Base-by-base conservation (phyloP, 495 filamentous ascomycete genomes). In the Alectoria sarmentosa region DNA sequence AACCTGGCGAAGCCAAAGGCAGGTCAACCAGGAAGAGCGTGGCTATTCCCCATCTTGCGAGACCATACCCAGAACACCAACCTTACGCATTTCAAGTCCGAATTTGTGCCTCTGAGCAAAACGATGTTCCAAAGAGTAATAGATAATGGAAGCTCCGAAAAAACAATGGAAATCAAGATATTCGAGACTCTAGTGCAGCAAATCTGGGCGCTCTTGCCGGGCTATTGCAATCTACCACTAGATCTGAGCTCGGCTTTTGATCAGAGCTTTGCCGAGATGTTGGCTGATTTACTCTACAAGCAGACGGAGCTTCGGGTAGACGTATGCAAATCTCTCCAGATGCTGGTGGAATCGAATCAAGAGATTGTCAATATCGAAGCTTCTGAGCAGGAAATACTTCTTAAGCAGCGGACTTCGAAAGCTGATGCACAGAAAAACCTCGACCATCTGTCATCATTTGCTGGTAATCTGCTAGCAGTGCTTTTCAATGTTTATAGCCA, bases 401-500 rank as follows among this genome's bases (percentile, higher is more conserved):
- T 89, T 21, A 87, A 87, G 69, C 81, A 83, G 63, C 82, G 91
- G 58, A 84, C 96, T 44, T 85, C 88, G 26, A 92, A 90, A 77
- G 82, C 74, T 39, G 79, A 83, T 41, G 94, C 94, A 0, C 74
- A 83, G 71, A 83, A 86, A 74, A 96, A 96, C 71, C 75, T 98
- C 46, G 78, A 83, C 30, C 88, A 96, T 73, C 80, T 98, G 14
- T 84, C 89, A 7, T 72, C 73, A 6, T 92, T 95, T 73, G 83
- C 93, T 11, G 86, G 88, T 58, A 97, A 98, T 66, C 73, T 98
- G 68, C 82, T 98, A 36, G 91, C 94, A 4, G 94, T 98, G 4
- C 80, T 98, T 48, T 98, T 98, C 80, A 98, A 98, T 72, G 93
- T 98, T 34, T 98, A 98, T 77, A 95, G 88, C 71, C 87, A 95